These are phyloP conservation scores for Triangularia verruculosa DNA, from an alignment of 2,329 filamentous ascomycete genomes.

Conservation along the genomic window DNA sequence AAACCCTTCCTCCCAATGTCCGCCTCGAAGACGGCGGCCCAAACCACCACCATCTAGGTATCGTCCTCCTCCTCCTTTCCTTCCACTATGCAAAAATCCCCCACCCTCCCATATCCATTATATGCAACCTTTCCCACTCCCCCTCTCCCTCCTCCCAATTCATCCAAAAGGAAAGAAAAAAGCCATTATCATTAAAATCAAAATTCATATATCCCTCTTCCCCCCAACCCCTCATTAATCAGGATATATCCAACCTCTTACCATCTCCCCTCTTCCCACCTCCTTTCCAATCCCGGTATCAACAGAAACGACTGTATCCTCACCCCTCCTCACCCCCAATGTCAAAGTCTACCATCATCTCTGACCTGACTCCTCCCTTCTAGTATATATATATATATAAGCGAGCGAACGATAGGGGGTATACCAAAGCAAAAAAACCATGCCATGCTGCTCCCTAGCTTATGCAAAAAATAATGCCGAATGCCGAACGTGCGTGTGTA, in stretches of 20 bases:
- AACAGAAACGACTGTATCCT: conserved; percentile 1
- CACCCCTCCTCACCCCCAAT: too few species aligned
- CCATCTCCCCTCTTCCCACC: background rate
- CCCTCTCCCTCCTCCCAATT: background rate
- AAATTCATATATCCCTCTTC: background rate
- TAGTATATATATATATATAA: background rate
- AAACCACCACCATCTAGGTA: background rate
- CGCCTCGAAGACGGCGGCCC: too few species aligned
- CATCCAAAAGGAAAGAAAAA: background rate
- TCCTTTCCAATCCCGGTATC: background rate
- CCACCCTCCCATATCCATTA: background rate
- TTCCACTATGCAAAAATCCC: background rate
- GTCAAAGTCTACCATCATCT: background rate
- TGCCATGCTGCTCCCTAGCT: background rate
- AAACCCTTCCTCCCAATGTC: too few species aligned
- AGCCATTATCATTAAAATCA: background rate
- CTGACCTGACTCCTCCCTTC: background rate
- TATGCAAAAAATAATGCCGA: background rate
- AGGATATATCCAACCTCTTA: background rate
- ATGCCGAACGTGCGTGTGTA: too few species aligned
- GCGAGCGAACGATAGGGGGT: background rate
- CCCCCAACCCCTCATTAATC: background rate
- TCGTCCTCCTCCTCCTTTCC: background rate
- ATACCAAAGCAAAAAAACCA: background rate
- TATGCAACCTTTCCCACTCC: background rate